These are phyloP conservation scores for Pterocarpus santalinus DNA, from an alignment of 306 rosid species.

Conservation along the genomic window DNA sequence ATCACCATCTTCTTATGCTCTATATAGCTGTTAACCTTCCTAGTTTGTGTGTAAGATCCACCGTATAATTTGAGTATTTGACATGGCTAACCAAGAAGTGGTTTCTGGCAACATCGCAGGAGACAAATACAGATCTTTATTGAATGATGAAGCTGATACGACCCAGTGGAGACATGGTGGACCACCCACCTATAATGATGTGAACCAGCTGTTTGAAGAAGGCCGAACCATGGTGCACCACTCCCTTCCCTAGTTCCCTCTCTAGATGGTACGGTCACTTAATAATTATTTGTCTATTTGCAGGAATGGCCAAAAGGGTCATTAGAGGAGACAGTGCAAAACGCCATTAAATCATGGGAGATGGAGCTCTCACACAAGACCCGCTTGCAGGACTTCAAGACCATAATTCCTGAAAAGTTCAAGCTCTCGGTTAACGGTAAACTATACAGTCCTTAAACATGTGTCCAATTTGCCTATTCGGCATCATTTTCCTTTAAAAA, in stretches of 20 bases:
- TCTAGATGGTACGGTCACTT: not conserved
- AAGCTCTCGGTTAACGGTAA: conserved; percentile 54
- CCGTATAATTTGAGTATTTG: not conserved
- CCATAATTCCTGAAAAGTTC: conserved; percentile 50
- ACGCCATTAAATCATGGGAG: conserved; percentile 57
- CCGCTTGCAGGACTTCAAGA: conserved; percentile 48
- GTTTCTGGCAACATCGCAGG: not conserved
- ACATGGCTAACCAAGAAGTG: conserved; percentile 44
- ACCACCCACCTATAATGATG: too few species aligned
- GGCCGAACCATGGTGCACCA: too few species aligned
- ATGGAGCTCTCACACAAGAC: conserved; percentile 54
- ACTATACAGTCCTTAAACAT: not conserved
- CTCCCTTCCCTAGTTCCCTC: not conserved
- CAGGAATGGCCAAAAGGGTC: conserved; percentile 77
- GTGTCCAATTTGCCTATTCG: conserved; percentile 10
- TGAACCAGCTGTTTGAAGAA: too few species aligned
- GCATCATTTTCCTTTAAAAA: not conserved
- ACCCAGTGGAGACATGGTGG: too few species aligned
- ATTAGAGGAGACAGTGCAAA: conserved; percentile 71
- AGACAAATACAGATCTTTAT: conserved; percentile 22
- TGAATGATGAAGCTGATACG: too few species aligned
- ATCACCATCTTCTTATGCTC: not conserved
- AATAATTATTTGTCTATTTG: not conserved
- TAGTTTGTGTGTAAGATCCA: not conserved
- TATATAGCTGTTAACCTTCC: not conserved